A percentile compares a stretch with the other conserved stretches of the same genome.
These are phyloP conservation scores for Ogataea hybrid DNA, from an alignment of 1,139 yeast species.

Conservation along the genomic window DNA sequence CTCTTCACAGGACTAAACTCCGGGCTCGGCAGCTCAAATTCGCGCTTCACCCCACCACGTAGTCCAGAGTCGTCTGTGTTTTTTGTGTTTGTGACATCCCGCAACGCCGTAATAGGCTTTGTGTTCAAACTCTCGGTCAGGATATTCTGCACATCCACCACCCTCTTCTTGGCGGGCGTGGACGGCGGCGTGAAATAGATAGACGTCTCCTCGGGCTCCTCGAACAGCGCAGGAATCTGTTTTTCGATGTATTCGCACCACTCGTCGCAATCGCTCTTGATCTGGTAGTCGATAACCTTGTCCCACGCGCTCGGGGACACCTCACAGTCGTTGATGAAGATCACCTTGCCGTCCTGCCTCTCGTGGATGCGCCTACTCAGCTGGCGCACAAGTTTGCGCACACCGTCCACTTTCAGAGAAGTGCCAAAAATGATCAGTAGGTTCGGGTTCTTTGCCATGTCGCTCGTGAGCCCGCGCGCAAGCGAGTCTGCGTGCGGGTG, in stretches of 20 bases:
- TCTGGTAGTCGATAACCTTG: conserved; percentile 64
- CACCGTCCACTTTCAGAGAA: conserved; percentile 71
- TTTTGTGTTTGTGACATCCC: conserved; percentile 2
- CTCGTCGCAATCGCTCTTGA: conserved; percentile 76
- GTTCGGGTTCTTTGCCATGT: conserved; percentile 57
- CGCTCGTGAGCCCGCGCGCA: conserved; percentile 57
- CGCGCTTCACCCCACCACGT: too few species aligned
- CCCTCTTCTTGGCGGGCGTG: conserved; percentile 20
- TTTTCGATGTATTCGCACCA: conserved; percentile 59
- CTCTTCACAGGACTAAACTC: conserved; percentile 15
- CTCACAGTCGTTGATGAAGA: conserved; percentile 60
- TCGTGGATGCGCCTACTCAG: conserved; percentile 59
- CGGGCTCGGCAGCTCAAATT: conserved; percentile 8
- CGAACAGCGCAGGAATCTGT: conserved; percentile 58
- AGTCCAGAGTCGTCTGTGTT: not conserved
- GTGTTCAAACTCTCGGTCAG: not conserved
- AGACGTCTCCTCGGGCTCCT: conserved; percentile 24
- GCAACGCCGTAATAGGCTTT: not conserved
- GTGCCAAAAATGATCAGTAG: conserved; percentile 72
- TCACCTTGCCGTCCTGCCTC: conserved; percentile 55
- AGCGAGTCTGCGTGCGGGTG: conserved; percentile 71
- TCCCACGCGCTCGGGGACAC: conserved; percentile 52
- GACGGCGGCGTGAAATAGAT: conserved; percentile 22
- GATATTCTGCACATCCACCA: conserved; percentile 5
- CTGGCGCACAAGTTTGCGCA: conserved; percentile 60